Evolutionary conservation across 306 rosid genomes (phyloP).

Genomic region (Cucurbita argyrosperma): DNA sequence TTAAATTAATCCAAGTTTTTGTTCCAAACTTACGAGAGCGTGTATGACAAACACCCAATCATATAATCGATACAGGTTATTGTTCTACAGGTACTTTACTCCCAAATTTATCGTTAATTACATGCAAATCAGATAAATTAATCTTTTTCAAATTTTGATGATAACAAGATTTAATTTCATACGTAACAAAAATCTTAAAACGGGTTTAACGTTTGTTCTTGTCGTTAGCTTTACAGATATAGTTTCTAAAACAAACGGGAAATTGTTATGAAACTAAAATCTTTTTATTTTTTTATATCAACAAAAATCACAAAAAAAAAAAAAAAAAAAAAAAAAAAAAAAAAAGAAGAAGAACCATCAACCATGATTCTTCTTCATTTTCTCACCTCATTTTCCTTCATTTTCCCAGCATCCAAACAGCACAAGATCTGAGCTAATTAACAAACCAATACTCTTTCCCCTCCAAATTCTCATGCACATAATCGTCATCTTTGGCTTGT

Average conservation of each 20-base stretch:
- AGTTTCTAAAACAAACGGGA: not conserved
- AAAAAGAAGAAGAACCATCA: not conserved
- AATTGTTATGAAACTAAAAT: not conserved
- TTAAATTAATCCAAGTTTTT: no score
- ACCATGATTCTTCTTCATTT: not conserved
- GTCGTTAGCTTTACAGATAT: not conserved
- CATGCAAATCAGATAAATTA: no score
- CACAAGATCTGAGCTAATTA: not conserved
- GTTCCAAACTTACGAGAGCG: no score
- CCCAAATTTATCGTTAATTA: no score
- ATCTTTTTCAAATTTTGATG: not conserved
- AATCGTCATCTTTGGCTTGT: not conserved
- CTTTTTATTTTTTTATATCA: not conserved
- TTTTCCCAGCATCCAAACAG: constrained; percentile 4
- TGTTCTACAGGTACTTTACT: no score
- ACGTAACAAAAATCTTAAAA: not conserved
- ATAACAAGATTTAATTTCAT: not conserved
- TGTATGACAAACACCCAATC: no score
- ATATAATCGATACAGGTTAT: no score
- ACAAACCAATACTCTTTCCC: not conserved
- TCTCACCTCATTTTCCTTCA: not conserved
- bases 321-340: no score
- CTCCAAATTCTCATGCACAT: not conserved
- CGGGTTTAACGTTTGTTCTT: not conserved
- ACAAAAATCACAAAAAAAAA: not conserved